phyloP scores from a whole-genome alignment of 73 alveolate genomes.

The Paramecium pentaurelia region DNA sequence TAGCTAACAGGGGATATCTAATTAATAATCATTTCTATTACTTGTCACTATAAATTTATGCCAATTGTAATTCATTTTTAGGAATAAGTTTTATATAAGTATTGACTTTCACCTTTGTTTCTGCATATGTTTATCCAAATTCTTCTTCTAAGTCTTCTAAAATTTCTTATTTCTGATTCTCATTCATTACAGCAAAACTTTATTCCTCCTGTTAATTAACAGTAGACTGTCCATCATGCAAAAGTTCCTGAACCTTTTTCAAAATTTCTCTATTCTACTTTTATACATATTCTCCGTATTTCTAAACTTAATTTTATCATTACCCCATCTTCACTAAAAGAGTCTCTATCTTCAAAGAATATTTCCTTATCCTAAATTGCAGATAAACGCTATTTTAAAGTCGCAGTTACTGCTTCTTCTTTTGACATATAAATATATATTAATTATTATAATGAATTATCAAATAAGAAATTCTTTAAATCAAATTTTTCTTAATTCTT shows the following conservation, averaged over 20 bases:
- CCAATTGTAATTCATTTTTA: conserved; percentile 9
- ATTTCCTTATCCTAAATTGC: not conserved
- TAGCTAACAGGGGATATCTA: not conserved
- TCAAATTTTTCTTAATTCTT: not conserved
- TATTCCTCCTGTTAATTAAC: not conserved
- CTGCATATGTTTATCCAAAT: not conserved
- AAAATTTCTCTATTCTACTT: not conserved
- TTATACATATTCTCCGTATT: not conserved
- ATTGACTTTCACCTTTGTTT: not conserved
- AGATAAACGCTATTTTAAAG: not conserved
- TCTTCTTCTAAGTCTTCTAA: conserved; percentile 34
- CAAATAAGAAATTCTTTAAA: not conserved
- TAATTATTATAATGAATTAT: not conserved
- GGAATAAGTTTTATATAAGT: not conserved
- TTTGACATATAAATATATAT: not conserved
- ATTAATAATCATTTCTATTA: not conserved
- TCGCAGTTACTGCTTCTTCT: conserved; percentile 9
- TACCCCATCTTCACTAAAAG: conserved; percentile 34
- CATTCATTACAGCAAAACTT: not conserved
- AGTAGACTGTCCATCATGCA: not conserved
- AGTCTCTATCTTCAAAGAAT: not conserved
- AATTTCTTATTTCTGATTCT: not conserved
- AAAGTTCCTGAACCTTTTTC: not conserved
- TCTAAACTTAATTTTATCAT: not conserved
- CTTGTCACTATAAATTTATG: not conserved